These are phyloP conservation scores for Begonia masoniana DNA, from an alignment of 306 rosid genomes.

Conservation along the genomic window DNA sequence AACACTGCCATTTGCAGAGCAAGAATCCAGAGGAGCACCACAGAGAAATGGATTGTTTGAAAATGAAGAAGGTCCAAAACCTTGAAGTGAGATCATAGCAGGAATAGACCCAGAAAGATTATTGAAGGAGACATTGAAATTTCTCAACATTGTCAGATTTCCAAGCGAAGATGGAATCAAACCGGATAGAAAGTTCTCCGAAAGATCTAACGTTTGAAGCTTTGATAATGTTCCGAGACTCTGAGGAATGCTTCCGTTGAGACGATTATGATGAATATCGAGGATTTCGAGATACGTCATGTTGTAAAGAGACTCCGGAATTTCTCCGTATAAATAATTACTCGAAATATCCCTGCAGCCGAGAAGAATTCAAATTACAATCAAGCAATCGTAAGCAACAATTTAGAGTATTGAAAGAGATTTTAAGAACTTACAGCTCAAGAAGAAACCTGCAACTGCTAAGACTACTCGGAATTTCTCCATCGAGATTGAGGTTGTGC, in stretches of 20 bases:
- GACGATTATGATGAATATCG: conserved; percentile 57
- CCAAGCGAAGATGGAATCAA: conserved; percentile 67
- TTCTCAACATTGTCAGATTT: conserved; percentile 31
- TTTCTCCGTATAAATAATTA: conserved; percentile 61
- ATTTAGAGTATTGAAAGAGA: conserved; percentile 18
- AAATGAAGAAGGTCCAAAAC: conserved; percentile 59
- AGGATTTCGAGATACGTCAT: conserved; percentile 61
- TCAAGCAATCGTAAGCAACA: conserved; percentile 2
- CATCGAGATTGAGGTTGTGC: conserved; percentile 63
- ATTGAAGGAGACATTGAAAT: conserved; percentile 70
- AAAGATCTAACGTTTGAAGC: conserved; percentile 55
- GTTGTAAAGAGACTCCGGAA: conserved; percentile 60
- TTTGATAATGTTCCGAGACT: conserved; percentile 53
- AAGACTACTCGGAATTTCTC: conserved; percentile 61
- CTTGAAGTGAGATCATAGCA: conserved; percentile 25
- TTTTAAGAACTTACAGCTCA: conserved; percentile 65
- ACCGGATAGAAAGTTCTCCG: conserved; percentile 63
- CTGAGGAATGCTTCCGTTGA: conserved; percentile 69
- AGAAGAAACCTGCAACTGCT: conserved; percentile 76
- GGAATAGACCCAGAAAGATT: conserved; percentile 80
- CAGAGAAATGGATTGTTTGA: conserved; percentile 71
- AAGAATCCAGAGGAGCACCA: conserved; percentile 71
- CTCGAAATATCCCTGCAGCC: conserved; percentile 80
- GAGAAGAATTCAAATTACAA: conserved; percentile 7
- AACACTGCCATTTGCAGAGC: conserved; percentile 29